Conservation (phyloP, 768 basidiomycete genomes). For the Grammothele lineata region DNA sequence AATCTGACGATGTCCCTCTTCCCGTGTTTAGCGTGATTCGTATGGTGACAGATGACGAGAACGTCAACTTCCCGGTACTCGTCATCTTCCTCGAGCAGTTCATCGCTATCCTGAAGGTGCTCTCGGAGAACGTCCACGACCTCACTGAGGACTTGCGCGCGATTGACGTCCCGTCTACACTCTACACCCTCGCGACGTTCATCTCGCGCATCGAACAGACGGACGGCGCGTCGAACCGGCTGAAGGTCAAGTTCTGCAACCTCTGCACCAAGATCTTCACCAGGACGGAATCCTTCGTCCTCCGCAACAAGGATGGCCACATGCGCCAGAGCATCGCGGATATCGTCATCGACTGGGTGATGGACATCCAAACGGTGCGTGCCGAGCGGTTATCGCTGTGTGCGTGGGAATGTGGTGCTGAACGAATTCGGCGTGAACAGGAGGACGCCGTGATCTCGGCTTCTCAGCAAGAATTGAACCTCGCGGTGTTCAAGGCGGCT, state of each 20-base stretch:
- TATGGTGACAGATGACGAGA: constrained; percentile 44
- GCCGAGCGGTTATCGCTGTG: too few species aligned
- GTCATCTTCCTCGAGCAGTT: constrained; percentile 75
- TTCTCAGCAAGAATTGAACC: constrained; percentile 63
- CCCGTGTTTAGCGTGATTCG: constrained; percentile 44
- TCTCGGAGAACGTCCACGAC: constrained; percentile 67
- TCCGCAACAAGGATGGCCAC: constrained; percentile 56
- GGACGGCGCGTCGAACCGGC: constrained; percentile 44
- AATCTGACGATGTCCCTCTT: neutral
- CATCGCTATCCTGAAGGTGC: constrained; percentile 68
- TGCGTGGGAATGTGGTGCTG: too few species aligned
- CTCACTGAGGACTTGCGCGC: constrained; percentile 53
- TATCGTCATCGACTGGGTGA: constrained; percentile 76
- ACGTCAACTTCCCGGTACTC: constrained; percentile 39
- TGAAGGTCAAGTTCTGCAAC: constrained; percentile 72
- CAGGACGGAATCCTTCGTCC: constrained; percentile 52
- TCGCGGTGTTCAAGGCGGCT: constrained; percentile 66
- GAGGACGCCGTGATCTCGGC: constrained; percentile 33
- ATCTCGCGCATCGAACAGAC: constrained; percentile 55
- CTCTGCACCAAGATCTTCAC: constrained; percentile 67
- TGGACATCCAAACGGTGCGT: constrained; percentile 48
- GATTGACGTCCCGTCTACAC: constrained; percentile 58
- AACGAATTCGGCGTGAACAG: too few species aligned
- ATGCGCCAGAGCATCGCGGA: constrained; percentile 72
- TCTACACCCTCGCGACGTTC: constrained; percentile 49